Evolutionary conservation across 495 filamentous ascomycete species (phyloP).

Genomic region (Xylaria scruposa): DNA sequence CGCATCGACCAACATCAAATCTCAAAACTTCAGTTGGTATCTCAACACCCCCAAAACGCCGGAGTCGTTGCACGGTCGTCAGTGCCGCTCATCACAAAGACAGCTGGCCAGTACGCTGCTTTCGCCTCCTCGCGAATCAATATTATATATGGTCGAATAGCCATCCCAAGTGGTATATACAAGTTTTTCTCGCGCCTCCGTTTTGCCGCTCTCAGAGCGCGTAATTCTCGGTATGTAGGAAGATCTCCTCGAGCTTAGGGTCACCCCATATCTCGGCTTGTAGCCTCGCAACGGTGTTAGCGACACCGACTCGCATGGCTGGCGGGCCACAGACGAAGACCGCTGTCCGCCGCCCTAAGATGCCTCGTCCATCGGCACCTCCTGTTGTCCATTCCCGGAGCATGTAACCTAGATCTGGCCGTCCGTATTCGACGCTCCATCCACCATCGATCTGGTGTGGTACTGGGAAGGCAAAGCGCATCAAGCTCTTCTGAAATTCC

Average conservation of each 20-base stretch:
- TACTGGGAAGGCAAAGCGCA: conserved; percentile 82
- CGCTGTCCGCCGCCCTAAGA: conserved; percentile 82
- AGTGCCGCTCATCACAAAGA: not conserved
- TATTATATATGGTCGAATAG: not conserved
- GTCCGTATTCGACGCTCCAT: conserved; percentile 92
- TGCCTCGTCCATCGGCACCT: conserved; percentile 62
- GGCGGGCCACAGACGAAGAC: conserved; percentile 94
- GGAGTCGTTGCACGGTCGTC: conserved; percentile 22
- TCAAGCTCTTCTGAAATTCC: conserved; percentile 79
- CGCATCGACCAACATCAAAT: conserved; percentile 1
- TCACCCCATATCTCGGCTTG: conserved; percentile 83
- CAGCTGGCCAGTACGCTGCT: not conserved
- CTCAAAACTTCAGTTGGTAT: conserved; percentile 23
- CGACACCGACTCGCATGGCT: conserved; percentile 84
- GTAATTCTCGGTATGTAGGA: conserved; percentile 95
- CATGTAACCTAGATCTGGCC: conserved; percentile 85
- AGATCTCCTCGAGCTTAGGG: conserved; percentile 83
- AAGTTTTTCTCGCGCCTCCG: conserved; percentile 2
- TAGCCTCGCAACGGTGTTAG: conserved; percentile 79
- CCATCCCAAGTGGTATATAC: conserved; percentile 19
- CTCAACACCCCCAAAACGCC: conserved; percentile 27
- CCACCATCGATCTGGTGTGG: conserved; percentile 74
- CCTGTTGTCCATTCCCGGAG: conserved; percentile 75
- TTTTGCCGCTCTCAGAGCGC: conserved; percentile 61
- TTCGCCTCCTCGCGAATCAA: not conserved